Evolutionary conservation across 495 filamentous ascomycete genomes (phyloP).

Genomic region (Lophiostoma macrostomum): DNA sequence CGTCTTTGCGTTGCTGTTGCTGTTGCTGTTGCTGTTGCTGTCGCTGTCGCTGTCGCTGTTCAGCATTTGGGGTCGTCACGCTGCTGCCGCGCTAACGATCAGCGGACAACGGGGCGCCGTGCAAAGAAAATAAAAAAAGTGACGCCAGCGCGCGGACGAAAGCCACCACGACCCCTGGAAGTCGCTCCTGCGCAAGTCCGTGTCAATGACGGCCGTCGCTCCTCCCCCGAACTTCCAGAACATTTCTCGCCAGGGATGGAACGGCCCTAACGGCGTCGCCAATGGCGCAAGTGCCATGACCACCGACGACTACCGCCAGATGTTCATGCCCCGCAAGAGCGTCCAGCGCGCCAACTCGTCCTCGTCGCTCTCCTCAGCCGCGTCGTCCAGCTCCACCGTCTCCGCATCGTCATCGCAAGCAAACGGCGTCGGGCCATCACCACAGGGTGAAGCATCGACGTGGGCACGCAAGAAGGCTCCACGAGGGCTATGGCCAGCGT

Average conservation of each 20-base stretch:
- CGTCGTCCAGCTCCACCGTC: slow-evolving; percentile 43
- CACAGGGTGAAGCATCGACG: slow-evolving; percentile 35
- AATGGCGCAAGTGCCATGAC: slow-evolving; percentile 74
- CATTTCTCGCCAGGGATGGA: slow-evolving; percentile 63
- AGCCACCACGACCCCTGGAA: slow-evolving; percentile 13
- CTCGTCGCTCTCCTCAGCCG: slow-evolving; percentile 59
- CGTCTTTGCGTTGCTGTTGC: slow-evolving; percentile 14
- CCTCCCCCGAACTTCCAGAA: slow-evolving; percentile 85
- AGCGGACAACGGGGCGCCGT: slow-evolving; percentile 25
- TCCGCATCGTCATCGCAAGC: slow-evolving; percentile 46
- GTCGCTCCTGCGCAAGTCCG: slow-evolving; percentile 43
- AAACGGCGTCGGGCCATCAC: slow-evolving; percentile 48
- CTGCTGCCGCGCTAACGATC: slow-evolving; percentile 14
- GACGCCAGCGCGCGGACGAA: neutral
- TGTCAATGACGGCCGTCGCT: slow-evolving; percentile 93
- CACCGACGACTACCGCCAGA: slow-evolving; percentile 81
- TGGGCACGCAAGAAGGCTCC: slow-evolving; percentile 63
- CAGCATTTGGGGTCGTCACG: slow-evolving; percentile 12
- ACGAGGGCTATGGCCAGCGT: slow-evolving; percentile 68
- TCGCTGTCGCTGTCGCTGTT: slow-evolving; percentile 22
- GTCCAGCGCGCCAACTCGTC: slow-evolving; percentile 83
- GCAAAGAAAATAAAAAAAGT: slow-evolving; percentile 21
- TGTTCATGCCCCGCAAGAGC: slow-evolving; percentile 83
- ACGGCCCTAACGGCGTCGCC: slow-evolving; percentile 67
- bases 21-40: slow-evolving; percentile 24